Conservation (phyloP, 768 basidiomycete species). For the Crepidotus variabilis region DNA sequence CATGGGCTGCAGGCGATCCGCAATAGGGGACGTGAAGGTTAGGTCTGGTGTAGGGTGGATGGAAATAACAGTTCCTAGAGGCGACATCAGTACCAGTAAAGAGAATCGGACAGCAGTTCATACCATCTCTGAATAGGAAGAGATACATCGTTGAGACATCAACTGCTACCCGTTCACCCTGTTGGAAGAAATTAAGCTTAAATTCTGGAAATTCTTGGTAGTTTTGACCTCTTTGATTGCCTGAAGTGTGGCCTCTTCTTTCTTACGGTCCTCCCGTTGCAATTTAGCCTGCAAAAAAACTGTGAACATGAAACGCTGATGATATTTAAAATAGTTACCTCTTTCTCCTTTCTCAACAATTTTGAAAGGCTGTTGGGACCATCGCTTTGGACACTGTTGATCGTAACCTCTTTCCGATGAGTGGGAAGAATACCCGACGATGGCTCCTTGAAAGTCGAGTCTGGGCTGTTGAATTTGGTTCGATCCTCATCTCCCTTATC, state of each 20-base stretch:
- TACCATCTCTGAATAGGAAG: slow-evolving; percentile 65
- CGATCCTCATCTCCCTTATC: slow-evolving; percentile 4
- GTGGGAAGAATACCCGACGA: slow-evolving; percentile 19
- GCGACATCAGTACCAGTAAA: background rate
- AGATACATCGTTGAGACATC: slow-evolving; percentile 61
- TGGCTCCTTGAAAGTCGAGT: background rate
- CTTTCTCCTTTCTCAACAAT: slow-evolving; percentile 20
- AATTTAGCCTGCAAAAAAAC: slow-evolving; percentile 8
- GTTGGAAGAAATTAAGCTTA: slow-evolving; percentile 20
- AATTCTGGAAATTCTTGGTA: slow-evolving; percentile 1
- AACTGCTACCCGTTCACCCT: slow-evolving; percentile 58
- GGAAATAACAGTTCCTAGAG: slow-evolving; percentile 61
- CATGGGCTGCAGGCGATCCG: slow-evolving; percentile 49
- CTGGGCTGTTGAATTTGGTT: background rate
- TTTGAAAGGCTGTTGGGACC: slow-evolving; percentile 11
- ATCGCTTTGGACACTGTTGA: background rate
- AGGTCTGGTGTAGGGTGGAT: slow-evolving; percentile 45
- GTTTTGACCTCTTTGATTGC: slow-evolving; percentile 27
- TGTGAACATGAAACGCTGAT: background rate
- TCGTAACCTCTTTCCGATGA: slow-evolving; percentile 13
- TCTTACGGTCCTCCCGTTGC: slow-evolving; percentile 14
- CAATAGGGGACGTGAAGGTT: slow-evolving; percentile 52
- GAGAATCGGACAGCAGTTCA: slow-evolving; percentile 6
- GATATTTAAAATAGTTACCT: slow-evolving; percentile 13
- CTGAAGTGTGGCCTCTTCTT: slow-evolving; percentile 24